A percentile compares a stretch with the other conserved stretches of the same genome.
Conservation (phyloP, 2,329 filamentous ascomycete genomes). For the Fusarium brachygibbosum region DNA sequence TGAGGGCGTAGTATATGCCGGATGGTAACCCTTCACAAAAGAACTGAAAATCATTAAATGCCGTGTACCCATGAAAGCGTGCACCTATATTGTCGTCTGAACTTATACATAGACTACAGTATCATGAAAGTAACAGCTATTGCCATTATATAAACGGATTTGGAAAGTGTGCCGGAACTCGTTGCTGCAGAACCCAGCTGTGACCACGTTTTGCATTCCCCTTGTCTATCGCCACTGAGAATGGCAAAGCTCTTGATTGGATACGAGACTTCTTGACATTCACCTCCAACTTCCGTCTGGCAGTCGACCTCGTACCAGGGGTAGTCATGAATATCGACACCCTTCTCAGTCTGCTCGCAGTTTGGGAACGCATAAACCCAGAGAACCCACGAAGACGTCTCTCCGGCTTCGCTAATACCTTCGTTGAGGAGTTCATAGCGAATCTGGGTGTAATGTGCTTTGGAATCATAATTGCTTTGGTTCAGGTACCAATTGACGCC, state of each 20-base stretch:
- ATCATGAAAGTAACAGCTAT: accelerated
- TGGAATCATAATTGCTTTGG: background rate
- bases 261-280: background rate
- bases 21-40: too few relatives aligned
- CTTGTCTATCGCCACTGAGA: background rate
- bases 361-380: background rate
- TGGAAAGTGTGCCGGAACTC: background rate
- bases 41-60: too few relatives aligned
- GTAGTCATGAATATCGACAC: background rate
- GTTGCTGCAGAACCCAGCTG: background rate
- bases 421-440: background rate
- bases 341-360: background rate
- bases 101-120: accelerated
- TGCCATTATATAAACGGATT: background rate
- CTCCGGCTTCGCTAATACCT: background rate
- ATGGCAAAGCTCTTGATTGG: background rate
- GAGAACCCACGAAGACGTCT: background rate
- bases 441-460: background rate
- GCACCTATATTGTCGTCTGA: too few relatives aligned
- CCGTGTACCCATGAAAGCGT: too few relatives aligned
- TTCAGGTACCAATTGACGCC: background rate
- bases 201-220: background rate
- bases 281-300: background rate
- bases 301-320: background rate
- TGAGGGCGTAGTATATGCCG: too few relatives aligned